phyloP scores from a whole-genome alignment of 495 filamentous ascomycete genomes.

The Aspergillus steynii region DNA sequence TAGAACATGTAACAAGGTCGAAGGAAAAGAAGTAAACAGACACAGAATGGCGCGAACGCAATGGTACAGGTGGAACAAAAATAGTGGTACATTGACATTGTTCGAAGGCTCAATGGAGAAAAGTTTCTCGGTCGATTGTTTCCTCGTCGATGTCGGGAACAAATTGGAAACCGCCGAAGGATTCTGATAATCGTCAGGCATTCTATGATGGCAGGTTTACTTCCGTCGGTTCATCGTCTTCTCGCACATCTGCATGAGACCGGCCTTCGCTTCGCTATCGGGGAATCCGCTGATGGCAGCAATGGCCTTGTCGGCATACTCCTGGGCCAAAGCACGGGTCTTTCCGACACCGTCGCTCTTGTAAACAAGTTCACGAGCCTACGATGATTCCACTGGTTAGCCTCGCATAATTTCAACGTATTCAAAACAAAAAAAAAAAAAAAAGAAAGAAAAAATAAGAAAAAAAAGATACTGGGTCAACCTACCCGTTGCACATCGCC shows the following conservation, averaged over 20 bases:
- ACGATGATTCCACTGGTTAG: constrained; percentile 6
- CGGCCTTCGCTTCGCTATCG: constrained; percentile 87
- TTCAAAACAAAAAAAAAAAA: background rate
- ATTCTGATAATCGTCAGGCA: background rate
- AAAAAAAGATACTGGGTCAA: constrained; percentile 14
- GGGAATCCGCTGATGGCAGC: constrained; percentile 79
- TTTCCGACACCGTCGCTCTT: constrained; percentile 85
- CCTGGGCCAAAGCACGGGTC: constrained; percentile 83
- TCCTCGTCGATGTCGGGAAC: no score
- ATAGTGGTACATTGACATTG: background rate
- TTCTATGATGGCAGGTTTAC: constrained; percentile 36
- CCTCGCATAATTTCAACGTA: background rate
- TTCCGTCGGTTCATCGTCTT: constrained; percentile 90
- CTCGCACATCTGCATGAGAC: constrained; percentile 87
- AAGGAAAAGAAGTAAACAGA: background rate
- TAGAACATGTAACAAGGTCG: background rate
- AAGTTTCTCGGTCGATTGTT: background rate
- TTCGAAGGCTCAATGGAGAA: background rate
- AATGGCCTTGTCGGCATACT: constrained; percentile 87
- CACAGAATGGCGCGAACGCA: background rate
- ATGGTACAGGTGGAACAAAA: background rate
- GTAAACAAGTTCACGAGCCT: constrained; percentile 85
- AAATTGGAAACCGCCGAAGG: no score
- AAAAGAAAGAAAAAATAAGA: background rate
- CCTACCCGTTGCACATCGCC: constrained; percentile 83